These are phyloP conservation scores for Boletus patriciae DNA, from an alignment of 768 basidiomycete genomes.

Conservation along the genomic window DNA sequence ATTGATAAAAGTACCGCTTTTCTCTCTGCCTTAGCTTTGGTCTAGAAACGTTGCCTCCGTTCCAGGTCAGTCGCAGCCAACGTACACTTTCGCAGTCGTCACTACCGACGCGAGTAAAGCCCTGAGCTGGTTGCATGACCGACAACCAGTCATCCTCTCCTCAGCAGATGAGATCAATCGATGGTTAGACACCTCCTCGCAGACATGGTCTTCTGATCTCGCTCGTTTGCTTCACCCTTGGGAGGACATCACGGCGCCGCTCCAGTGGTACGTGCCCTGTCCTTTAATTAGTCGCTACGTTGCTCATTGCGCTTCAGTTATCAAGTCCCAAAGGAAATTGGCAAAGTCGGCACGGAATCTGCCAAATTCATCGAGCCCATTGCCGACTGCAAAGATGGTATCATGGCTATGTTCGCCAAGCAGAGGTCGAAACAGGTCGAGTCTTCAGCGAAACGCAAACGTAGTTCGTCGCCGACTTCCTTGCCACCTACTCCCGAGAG, in stretches of 20 bases:
- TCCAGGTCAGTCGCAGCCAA: constrained; percentile 51
- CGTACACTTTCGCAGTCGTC: constrained; percentile 88
- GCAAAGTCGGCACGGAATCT: constrained; percentile 85
- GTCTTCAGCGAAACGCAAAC: constrained; percentile 29
- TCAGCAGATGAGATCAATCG: constrained; percentile 53
- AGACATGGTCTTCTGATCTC: constrained; percentile 61
- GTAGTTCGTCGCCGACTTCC: constrained; percentile 24
- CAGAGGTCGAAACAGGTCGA: constrained; percentile 41
- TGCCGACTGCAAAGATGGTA: constrained; percentile 78
- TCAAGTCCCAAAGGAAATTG: constrained; percentile 85
- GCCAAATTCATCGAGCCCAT: constrained; percentile 81
- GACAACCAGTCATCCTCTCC: constrained; percentile 81
- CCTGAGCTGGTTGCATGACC: constrained; percentile 86
- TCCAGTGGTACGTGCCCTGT: constrained; percentile 59
- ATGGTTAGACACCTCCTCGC: constrained; percentile 81
- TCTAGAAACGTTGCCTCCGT: not conserved
- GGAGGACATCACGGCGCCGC: constrained; percentile 44
- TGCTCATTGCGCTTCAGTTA: constrained; percentile 52
- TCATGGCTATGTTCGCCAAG: constrained; percentile 76
- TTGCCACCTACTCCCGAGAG: not conserved
- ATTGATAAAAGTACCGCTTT: constrained; percentile 55
- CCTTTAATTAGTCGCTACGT: not conserved
- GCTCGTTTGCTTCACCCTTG: constrained; percentile 70
- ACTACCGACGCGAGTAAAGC: constrained; percentile 75
- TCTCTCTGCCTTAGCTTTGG: not conserved